Percentiles rank a stretch among this genome's conserved stretches.
Conservation (phyloP, 2,329 filamentous ascomycete species). For the Calonectria pauciramosa region DNA sequence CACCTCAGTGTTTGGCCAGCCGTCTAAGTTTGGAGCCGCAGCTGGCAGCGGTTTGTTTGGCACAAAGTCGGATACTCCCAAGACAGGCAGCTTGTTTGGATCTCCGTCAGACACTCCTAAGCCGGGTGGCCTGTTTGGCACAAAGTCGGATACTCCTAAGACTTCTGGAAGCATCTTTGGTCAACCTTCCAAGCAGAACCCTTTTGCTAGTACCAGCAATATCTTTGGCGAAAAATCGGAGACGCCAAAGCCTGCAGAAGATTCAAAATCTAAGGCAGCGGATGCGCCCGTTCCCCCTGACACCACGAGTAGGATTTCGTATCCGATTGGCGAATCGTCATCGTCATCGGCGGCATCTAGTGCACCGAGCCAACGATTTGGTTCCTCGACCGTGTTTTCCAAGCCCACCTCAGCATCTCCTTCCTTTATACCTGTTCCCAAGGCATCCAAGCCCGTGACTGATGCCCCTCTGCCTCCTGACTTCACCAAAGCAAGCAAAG, state of each 20-base stretch:
- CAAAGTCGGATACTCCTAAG: conserved; percentile 47
- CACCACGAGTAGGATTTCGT: conserved; percentile 66
- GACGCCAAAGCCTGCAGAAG: conserved; percentile 26
- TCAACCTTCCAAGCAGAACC: conserved; percentile 37
- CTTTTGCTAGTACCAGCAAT: conserved; percentile 33
- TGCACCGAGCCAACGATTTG: conserved; percentile 47
- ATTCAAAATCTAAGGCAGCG: conserved; percentile 54
- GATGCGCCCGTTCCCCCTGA: conserved; percentile 67
- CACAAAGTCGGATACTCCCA: conserved; percentile 35
- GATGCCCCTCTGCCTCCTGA: conserved; percentile 52
- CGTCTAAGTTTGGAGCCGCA: conserved; percentile 44
- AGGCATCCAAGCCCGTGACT: conserved; percentile 22
- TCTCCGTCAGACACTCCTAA: conserved; percentile 45
- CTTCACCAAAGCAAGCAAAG: conserved; percentile 44
- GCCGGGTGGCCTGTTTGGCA: conserved; percentile 33
- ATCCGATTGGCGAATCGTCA: conserved; percentile 64
- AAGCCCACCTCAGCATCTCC: conserved; percentile 56
- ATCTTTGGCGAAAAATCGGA: conserved; percentile 43
- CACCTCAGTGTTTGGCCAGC: conserved; percentile 52
- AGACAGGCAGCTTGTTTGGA: conserved; percentile 35
- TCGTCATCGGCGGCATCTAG: conserved; percentile 64
- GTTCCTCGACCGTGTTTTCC: conserved; percentile 43
- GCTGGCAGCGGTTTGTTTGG: conserved; percentile 45
- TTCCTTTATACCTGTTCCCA: conserved; percentile 47
- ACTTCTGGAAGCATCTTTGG: conserved; percentile 36